Evolutionary conservation across 2,329 filamentous ascomycete genomes (phyloP), one percentile per base, ranked within the genome.

Genomic region (Amylocarpus encephaloides): DNA sequence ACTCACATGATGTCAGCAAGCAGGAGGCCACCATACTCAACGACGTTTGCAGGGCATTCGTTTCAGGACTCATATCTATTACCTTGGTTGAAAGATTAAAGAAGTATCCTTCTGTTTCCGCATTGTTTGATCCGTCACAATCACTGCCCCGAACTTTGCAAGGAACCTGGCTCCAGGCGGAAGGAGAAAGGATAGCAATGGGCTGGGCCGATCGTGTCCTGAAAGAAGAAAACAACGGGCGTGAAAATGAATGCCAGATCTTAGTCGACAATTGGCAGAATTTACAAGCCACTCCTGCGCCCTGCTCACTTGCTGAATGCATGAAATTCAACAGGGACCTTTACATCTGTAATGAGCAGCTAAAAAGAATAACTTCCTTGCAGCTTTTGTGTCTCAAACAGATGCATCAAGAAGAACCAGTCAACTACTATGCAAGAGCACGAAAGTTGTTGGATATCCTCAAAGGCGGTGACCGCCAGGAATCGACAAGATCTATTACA

Each of bases 351-450:
- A 64, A 74, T 0, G 74, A 78, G 5, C 69, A 66, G 45, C 64
- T 85, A 49, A 78, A 72, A 54, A 74, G 67, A 50, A 70, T 78
- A 6, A 70, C 74, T 1, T 76, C 75, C 0, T 61, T 83, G 9
- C 78, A 80, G 54, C 62, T 84, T 5, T 61, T 75, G 45, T 66
- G 71, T 7, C 68, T 83, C 7, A 71, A 76, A 51, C 80, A 85
- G 60, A 68, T 69, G 1, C 72, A 71, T 43, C 68, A 75, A 46
- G 81, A 85, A 59, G 65, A 74, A 0, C 70, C 77, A 1, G 46
- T 66, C 1, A 67, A 71, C 34, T 85, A 84, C 58, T 67, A 73
- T 54, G 56, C 58, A 12, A 73, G 79, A 53, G 67, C 71, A 2
- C 56, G 63, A n/a, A 70, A 62, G 44, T 62, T 79, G 11, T 59